Conservation (phyloP, 176 grass and related monocot genomes). For the maize (Zea mays) region Zm-B73-REFERENCE-NAM-5.0 NC_050103.1:171421001-171421500, state of each 20-base stretch:
- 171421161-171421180: neutral
- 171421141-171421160: neutral
- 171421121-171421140: too few species aligned
- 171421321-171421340: neutral
- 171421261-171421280: neutral
- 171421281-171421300: neutral
- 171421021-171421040: too few species aligned
- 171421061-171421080: too few species aligned
- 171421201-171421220: neutral
- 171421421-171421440: too few species aligned
- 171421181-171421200: neutral
- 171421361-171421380: neutral
- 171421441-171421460: constrained; percentile 23
- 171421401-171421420: neutral
- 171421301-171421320: neutral
- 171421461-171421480: neutral
- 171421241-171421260: neutral
- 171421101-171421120: too few species aligned
- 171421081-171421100: too few species aligned
- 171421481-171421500: constrained; percentile 33
- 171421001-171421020: too few species aligned
- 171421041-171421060: too few species aligned
- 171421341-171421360: neutral
- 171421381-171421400: constrained; percentile 8
- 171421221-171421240: neutral